Percentiles rank a stretch among this genome's conserved stretches.
These are phyloP conservation scores for Cladophialophora exuberans DNA, from an alignment of 2,329 filamentous ascomycete genomes.

Conservation along the genomic window DNA sequence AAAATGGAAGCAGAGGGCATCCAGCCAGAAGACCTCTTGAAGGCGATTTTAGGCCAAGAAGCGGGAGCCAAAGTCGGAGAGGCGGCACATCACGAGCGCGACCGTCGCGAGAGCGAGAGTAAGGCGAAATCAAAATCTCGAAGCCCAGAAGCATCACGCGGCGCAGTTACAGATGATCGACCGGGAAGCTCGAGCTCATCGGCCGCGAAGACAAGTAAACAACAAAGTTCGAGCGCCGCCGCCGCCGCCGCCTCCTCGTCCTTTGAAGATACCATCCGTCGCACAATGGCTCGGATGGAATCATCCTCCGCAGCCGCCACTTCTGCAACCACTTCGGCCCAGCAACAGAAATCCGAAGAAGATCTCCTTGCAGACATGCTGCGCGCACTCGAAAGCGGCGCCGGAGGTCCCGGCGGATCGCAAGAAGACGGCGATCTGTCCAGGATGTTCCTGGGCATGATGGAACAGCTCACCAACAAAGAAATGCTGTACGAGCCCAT, in stretches of 20 bases:
- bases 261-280: conserved; percentile 90
- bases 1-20: conserved; percentile 38
- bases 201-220: conserved; percentile 31
- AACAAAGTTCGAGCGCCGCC: too few relatives aligned
- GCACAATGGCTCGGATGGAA: conserved; percentile 91
- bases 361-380: conserved; percentile 92
- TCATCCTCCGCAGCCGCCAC: conserved; percentile 74
- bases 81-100: conserved; percentile 25
- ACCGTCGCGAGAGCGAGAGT: conserved; percentile 30
- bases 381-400: conserved; percentile 77
- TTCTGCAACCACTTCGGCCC: conserved; percentile 68
- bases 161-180: conserved; percentile 21
- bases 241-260: conserved; percentile 39
- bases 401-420: conserved; percentile 54
- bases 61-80: conserved; percentile 22
- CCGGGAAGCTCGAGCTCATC: not conserved
- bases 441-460: conserved; percentile 95
- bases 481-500: conserved; percentile 98
- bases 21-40: conserved; percentile 37
- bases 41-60: conserved; percentile 38
- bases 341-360: conserved; percentile 63
- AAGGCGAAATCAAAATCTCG: conserved; percentile 28
- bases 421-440: conserved; percentile 79
- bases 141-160: conserved; percentile 29
- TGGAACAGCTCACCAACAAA: conserved; percentile 98